Evolutionary conservation across 2,329 filamentous ascomycete genomes (phyloP), one percentile per base, ranked within the genome.

Genomic region (Dactylonectria macrodidyma): DNA sequence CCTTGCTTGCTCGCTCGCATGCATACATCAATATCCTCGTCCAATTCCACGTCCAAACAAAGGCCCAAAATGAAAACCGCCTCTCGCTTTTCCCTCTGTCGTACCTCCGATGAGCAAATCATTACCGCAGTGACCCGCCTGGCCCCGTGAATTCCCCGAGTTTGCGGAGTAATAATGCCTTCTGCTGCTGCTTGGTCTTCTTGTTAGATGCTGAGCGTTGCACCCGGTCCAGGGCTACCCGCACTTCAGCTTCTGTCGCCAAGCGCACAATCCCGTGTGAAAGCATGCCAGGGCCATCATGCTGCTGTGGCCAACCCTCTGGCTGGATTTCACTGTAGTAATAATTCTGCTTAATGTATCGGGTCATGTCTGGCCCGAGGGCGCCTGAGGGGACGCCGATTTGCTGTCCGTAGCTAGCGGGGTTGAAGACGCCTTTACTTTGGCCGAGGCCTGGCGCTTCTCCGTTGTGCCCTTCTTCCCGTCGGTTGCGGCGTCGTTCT

Each of bases 221-320:
- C 24, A 94, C 78, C 0, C 88, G 86, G 62, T 89, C 85, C 16
- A 94, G 81, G 85, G 94, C 92, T 22, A 87, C 81, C 61, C 87
- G 84, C 16, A 94, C 84, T 74, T 93, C 87, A 3, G 85, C 87
- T 68, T 92, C 88, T 3, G 89, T 89, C 61, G 83, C 83, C 59
- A 93, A 84, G 75, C 91, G 88, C 30, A 72, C 46, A 33, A 41
- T 67, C 33, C 59, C 65, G 48, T 62, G 68, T 59, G 72, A 64
- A 59, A 38, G 9, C 26, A 51, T 41, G 14, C 51, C 62, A 33
- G 34, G 33, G 36, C 44, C 11, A 46, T 57, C 33, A 16, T 59
- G 68, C 41, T 66, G 67, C 11, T 24, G 34, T 7, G 55, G 48
- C 57, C 62, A 58, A 46, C 38, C 8, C 14, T 48, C 50, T 62